These are phyloP conservation scores for Apiospora kogelbergensis DNA, from an alignment of 2,329 filamentous ascomycete species.

Conservation along the genomic window DNA sequence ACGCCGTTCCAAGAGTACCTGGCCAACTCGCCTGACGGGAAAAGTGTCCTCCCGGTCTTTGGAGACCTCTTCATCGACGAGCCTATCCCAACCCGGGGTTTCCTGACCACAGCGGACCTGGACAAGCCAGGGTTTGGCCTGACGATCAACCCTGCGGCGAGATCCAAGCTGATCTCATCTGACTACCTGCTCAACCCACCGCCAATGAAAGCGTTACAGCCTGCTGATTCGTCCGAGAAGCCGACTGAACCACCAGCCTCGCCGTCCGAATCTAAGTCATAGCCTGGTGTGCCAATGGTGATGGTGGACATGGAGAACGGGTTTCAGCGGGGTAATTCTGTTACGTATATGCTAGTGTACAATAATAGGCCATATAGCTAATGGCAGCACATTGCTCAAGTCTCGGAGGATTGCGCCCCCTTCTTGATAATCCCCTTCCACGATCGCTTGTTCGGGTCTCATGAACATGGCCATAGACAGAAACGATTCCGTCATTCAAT, in stretches of 20 bases:
- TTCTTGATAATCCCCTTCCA: too few species aligned
- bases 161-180: constrained; percentile 72
- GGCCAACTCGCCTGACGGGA: constrained; percentile 88
- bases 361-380: too few species aligned
- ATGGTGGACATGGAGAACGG: too few species aligned
- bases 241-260: neutral
- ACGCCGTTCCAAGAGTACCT: constrained; percentile 95
- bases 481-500: too few species aligned
- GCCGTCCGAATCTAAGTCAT: neutral
- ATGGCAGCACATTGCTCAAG: too few species aligned
- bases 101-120: constrained; percentile 73
- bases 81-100: constrained; percentile 82
- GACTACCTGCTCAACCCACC: constrained; percentile 70
- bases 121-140: constrained; percentile 91
- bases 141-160: constrained; percentile 76
- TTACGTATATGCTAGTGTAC: too few species aligned
- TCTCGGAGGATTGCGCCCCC: too few species aligned
- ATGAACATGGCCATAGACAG: too few species aligned
- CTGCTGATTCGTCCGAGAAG: constrained; percentile 26
- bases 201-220: constrained; percentile 46
- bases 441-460: too few species aligned
- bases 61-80: constrained; percentile 89
- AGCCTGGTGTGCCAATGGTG: neutral
- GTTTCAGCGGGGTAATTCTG: too few species aligned
- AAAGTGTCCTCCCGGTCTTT: constrained; percentile 87